These are phyloP conservation scores for Backusella morwellensis DNA, from an alignment of 192 early-diverging fungal genomes.

Conservation along the genomic window DNA sequence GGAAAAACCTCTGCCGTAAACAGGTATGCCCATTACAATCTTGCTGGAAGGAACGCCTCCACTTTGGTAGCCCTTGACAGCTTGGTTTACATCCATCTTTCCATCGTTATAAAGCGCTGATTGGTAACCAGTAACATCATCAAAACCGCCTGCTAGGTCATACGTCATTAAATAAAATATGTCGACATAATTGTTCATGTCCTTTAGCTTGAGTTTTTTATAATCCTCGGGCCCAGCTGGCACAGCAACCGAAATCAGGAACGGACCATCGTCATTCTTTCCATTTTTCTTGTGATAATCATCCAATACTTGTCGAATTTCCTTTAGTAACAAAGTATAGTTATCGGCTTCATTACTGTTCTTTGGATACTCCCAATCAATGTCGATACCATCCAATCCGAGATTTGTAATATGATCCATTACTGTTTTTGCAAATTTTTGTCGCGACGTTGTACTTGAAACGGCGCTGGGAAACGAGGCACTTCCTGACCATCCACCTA, in stretches of 20 bases:
- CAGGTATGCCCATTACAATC: constrained; percentile 85
- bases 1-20: constrained; percentile 90
- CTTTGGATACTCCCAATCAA: constrained; percentile 81
- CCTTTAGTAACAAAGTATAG: constrained; percentile 72
- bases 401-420: constrained; percentile 43
- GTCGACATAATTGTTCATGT: constrained; percentile 66
- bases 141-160: constrained; percentile 70
- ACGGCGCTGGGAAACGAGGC: constrained; percentile 67
- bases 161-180: constrained; percentile 93
- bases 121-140: constrained; percentile 76
- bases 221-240: constrained; percentile 60
- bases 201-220: constrained; percentile 53
- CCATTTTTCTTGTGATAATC: constrained; percentile 32
- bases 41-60: constrained; percentile 79
- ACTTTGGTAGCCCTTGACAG: constrained; percentile 67
- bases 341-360: constrained; percentile 73
- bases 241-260: constrained; percentile 68
- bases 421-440: constrained; percentile 55
- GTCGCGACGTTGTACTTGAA: constrained; percentile 39
- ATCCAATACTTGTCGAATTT: constrained; percentile 71
- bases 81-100: constrained; percentile 57
- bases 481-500: constrained; percentile 78
- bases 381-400: constrained; percentile 57
- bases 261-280: constrained; percentile 26
- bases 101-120: constrained; percentile 72